These are phyloP conservation scores for Malassezia sp. DNA, from an alignment of 1,284 basidiomycete species.

Conservation along the genomic window DNA sequence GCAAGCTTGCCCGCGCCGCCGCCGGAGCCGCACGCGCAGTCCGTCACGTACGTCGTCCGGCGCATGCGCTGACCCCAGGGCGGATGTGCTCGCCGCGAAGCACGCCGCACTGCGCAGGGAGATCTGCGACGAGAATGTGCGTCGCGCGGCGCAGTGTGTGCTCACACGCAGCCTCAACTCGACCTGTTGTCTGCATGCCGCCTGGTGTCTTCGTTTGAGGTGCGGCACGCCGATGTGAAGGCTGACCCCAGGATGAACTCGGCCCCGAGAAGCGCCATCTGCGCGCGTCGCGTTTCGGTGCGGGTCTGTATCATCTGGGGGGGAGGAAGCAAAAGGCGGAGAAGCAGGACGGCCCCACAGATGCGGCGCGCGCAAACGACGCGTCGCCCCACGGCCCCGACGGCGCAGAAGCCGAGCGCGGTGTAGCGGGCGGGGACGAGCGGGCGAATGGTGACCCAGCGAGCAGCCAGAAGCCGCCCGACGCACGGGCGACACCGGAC, in stretches of 20 bases:
- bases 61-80: conserved; percentile 6
- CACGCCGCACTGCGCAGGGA: conserved; percentile 3
- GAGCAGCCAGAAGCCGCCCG: no score
- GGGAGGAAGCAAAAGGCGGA: neutral
- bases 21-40: neutral
- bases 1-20: neutral
- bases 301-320: conserved; percentile 10
- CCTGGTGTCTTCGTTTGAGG: conserved; percentile 9
- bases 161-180: neutral
- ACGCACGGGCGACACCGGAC: no score
- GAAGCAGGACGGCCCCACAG: no score
- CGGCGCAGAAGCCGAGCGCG: no score
- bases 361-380: no score
- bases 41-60: neutral
- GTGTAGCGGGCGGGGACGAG: no score
- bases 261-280: conserved; percentile 8
- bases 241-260: conserved; percentile 10
- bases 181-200: conserved; percentile 8
- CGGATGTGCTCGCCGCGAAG: conserved; percentile 3
- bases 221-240: no score
- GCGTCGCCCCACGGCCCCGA: no score
- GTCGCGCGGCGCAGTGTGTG: neutral
- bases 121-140: neutral
- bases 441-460: no score
- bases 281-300: conserved; percentile 15